Conservation (phyloP, 768 basidiomycete species). For the Podaxis mareebaensis region DNA sequence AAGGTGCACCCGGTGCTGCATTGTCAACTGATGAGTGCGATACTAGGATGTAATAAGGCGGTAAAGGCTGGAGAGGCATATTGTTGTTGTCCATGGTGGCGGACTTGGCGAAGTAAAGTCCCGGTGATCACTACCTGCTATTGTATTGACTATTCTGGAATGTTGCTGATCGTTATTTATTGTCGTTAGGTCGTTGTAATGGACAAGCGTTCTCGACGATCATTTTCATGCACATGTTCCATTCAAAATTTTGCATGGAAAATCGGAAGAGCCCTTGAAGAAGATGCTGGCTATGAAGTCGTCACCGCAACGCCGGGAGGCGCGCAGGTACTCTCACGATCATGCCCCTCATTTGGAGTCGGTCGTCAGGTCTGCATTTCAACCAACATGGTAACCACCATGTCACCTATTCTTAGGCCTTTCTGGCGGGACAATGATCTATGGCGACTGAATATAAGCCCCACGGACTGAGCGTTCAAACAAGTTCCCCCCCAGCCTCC, state of each 20-base stretch:
- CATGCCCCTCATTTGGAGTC: neutral
- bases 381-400: slow-evolving; percentile 7
- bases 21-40: slow-evolving; percentile 52
- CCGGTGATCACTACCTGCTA: neutral
- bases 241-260: neutral
- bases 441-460: neutral
- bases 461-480: neutral
- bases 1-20: slow-evolving; percentile 34
- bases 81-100: slow-evolving; percentile 10
- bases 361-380: neutral
- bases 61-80: slow-evolving; percentile 22
- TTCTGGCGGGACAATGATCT: neutral
- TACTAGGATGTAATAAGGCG: slow-evolving; percentile 71
- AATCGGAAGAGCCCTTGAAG: neutral
- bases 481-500: neutral
- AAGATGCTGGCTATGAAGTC: neutral
- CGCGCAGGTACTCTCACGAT: neutral
- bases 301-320: neutral
- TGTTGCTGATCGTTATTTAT: slow-evolving; percentile 10
- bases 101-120: neutral
- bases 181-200: no score
- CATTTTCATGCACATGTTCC: neutral
- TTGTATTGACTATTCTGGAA: neutral
- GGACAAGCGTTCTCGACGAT: neutral
- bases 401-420: neutral